A percentile compares a stretch with the other conserved stretches of the same genome.
These are phyloP conservation scores for Cyclostephanos tholiformis DNA, from an alignment of 108 stramenopile species.

Conservation along the genomic window DNA sequence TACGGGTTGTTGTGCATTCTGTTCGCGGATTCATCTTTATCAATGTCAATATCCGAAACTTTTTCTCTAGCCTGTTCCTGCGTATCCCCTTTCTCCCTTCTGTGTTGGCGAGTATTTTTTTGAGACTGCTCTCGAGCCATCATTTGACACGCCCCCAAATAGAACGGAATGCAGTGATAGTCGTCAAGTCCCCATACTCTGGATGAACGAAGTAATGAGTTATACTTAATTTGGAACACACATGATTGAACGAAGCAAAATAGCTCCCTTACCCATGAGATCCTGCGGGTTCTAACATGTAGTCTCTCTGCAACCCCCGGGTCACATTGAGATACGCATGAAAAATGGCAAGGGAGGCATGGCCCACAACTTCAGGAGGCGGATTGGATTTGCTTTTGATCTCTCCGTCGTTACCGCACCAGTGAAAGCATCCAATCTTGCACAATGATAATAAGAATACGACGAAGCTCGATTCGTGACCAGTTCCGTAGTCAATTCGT, in stretches of 20 bases:
- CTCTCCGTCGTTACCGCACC: constrained; percentile 25
- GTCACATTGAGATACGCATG: constrained; percentile 77
- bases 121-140: constrained; percentile 47
- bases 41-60: constrained; percentile 15
- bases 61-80: background rate
- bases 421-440: constrained; percentile 69
- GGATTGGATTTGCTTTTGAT: constrained; percentile 33
- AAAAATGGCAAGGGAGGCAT: constrained; percentile 66
- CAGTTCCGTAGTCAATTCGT: constrained; percentile 95
- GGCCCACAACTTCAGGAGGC: constrained; percentile 45
- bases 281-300: constrained; percentile 96
- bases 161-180: constrained; percentile 95
- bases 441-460: constrained; percentile 81
- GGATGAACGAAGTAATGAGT: background rate
- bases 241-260: background rate
- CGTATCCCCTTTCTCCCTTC: constrained; percentile 9
- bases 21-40: constrained; percentile 23
- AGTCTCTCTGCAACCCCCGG: constrained; percentile 80
- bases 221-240: constrained; percentile 10
- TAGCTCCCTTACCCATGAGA: constrained; percentile 54
- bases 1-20: constrained; percentile 31
- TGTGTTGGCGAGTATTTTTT: constrained; percentile 23
- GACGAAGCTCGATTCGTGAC: constrained; percentile 93
- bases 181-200: constrained; percentile 98
- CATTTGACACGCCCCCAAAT: constrained; percentile 93